phyloP scores from a whole-genome alignment of 1,284 basidiomycete species.

The Rhodotorula sp. region DNA sequence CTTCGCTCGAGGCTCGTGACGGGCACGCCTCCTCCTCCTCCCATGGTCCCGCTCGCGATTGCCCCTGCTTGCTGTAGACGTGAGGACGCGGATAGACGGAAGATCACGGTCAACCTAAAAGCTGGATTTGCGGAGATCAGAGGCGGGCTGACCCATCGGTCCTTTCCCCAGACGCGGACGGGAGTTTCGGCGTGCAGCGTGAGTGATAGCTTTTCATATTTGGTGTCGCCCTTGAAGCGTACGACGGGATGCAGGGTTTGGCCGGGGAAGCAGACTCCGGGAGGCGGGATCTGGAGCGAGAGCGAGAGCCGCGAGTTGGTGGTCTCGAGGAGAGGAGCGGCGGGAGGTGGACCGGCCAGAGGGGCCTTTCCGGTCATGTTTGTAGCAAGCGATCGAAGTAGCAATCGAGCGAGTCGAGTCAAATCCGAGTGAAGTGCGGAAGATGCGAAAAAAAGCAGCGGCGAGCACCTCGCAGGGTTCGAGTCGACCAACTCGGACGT shows the following conservation, averaged over 20 bases:
- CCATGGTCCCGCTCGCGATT: slow-evolving; percentile 3
- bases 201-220: slow-evolving; percentile 21
- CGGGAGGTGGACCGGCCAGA: not conserved
- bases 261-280: slow-evolving; percentile 6
- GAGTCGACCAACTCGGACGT: not conserved
- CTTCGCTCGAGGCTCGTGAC: slow-evolving; percentile 19
- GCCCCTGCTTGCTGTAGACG: slow-evolving; percentile 19
- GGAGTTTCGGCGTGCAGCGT: slow-evolving; percentile 10
- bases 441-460: not conserved
- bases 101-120: not conserved
- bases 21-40: slow-evolving; percentile 10
- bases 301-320: slow-evolving; percentile 15
- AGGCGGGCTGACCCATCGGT: slow-evolving; percentile 16
- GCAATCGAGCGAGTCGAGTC: not conserved
- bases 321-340: not conserved
- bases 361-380: not conserved
- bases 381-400: not conserved
- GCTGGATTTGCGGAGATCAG: not conserved
- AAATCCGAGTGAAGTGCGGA: not conserved
- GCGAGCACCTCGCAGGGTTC: not conserved
- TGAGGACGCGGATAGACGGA: no score
- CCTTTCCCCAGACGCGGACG: slow-evolving; percentile 29
- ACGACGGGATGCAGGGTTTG: slow-evolving; percentile 1
- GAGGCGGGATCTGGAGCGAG: not conserved
- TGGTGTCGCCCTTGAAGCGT: not conserved